A percentile compares a stretch with the other conserved stretches of the same genome.
These are phyloP conservation scores for Rhodotorula paludigena DNA, from an alignment of 768 basidiomycete genomes.

Conservation along the genomic window DNA sequence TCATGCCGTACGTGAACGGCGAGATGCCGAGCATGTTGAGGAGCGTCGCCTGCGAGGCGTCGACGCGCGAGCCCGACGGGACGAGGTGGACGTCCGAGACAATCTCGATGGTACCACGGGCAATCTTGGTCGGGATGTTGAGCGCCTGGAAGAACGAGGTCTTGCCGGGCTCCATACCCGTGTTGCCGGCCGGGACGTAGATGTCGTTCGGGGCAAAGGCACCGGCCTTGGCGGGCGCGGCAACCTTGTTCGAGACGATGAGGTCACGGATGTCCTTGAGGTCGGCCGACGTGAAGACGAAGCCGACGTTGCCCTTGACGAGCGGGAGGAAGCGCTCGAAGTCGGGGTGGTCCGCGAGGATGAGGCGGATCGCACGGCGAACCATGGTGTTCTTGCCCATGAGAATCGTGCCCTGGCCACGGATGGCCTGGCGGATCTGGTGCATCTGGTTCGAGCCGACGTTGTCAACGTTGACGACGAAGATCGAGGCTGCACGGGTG, in stretches of 20 bases:
- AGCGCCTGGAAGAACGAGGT: slow-evolving; percentile 99
- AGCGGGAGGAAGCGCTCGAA: slow-evolving; percentile 94
- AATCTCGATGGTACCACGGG: slow-evolving; percentile 99
- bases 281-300: slow-evolving; percentile 90
- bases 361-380: slow-evolving; percentile 87
- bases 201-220: slow-evolving; percentile 91
- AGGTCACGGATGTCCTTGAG: slow-evolving; percentile 91
- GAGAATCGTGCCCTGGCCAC: slow-evolving; percentile 90
- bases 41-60: slow-evolving; percentile 92
- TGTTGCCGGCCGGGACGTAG: slow-evolving; percentile 88
- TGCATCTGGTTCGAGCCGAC: slow-evolving; percentile 99
- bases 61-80: slow-evolving; percentile 70
- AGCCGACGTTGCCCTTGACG: slow-evolving; percentile 96
- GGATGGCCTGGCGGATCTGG: slow-evolving; percentile 88
- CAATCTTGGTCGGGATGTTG: slow-evolving; percentile 98
- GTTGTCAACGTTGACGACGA: slow-evolving; percentile 99
- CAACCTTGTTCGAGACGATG: slow-evolving; percentile 94
- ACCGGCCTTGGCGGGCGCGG: slow-evolving; percentile 97
- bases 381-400: slow-evolving; percentile 99
- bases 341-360: slow-evolving; percentile 83
- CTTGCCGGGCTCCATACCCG: slow-evolving; percentile 99
- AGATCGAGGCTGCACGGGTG: slow-evolving; percentile 71
- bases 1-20: slow-evolving; percentile 87
- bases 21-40: slow-evolving; percentile 99
- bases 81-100: slow-evolving; percentile 95